phyloP scores from a whole-genome alignment of 2,329 filamentous ascomycete species.

The Trichoderma citrinoviride region DNA sequence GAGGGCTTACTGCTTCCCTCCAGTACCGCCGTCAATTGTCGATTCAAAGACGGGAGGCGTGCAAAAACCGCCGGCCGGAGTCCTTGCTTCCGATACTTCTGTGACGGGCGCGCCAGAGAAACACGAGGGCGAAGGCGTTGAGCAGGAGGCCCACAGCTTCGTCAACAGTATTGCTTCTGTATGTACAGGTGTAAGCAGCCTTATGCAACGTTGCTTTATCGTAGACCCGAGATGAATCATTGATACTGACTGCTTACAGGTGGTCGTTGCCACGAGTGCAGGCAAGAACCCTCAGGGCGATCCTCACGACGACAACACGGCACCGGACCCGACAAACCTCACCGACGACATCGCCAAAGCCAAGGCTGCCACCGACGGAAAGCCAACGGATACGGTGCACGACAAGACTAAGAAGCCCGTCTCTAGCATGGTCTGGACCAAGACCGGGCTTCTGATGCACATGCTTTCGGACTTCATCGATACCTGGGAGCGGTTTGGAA shows the following conservation, averaged over 20 bases:
- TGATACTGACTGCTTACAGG: slow-evolving; percentile 36
- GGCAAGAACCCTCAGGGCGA: slow-evolving; percentile 72
- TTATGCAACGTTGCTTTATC: background rate
- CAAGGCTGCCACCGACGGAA: slow-evolving; percentile 46
- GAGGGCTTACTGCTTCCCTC: slow-evolving; percentile 67
- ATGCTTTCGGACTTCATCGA: slow-evolving; percentile 47
- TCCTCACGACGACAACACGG: slow-evolving; percentile 49
- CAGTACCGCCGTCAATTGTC: slow-evolving; percentile 72
- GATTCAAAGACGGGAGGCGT: slow-evolving; percentile 67
- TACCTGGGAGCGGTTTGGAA: slow-evolving; percentile 51
- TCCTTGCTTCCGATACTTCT: slow-evolving; percentile 72
- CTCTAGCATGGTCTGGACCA: slow-evolving; percentile 72
- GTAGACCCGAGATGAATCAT: background rate
- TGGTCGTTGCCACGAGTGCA: slow-evolving; percentile 71
- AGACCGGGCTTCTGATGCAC: slow-evolving; percentile 71
- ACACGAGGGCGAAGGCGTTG: slow-evolving; percentile 77
- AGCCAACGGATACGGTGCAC: slow-evolving; percentile 42
- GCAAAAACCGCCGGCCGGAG: slow-evolving; percentile 72
- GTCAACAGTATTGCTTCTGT: slow-evolving; percentile 62
- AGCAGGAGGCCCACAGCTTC: slow-evolving; percentile 79
- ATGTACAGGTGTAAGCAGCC: slow-evolving; percentile 33
- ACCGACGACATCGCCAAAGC: slow-evolving; percentile 41
- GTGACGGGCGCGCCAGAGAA: slow-evolving; percentile 80
- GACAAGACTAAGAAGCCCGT: slow-evolving; percentile 80
- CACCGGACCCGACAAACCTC: slow-evolving; percentile 50